These are phyloP conservation scores for Plectosphaerella cucumerina DNA, from an alignment of 2,329 filamentous ascomycete genomes.

Conservation along the genomic window DNA sequence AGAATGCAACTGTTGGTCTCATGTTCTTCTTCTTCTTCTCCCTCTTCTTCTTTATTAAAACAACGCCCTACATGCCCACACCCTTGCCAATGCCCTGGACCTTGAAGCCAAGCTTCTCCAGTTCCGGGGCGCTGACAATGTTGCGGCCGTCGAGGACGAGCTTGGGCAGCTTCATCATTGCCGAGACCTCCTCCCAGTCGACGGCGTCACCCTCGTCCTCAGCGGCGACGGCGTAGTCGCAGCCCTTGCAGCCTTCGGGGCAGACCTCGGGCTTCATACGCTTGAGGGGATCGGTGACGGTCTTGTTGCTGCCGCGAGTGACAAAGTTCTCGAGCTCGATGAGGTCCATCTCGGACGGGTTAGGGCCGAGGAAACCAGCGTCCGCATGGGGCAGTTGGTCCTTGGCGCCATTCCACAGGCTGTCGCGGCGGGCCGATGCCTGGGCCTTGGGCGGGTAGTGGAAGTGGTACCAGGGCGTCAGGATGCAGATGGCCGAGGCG, in stretches of 20 bases:
- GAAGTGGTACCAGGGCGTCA: constrained; percentile 52
- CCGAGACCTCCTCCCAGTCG: constrained; percentile 39
- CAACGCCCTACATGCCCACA: constrained; percentile 37
- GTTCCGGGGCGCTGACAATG: constrained; percentile 11
- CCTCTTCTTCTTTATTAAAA: constrained; percentile 12
- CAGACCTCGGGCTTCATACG: constrained; percentile 33
- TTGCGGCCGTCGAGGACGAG: constrained; percentile 15
- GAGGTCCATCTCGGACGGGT: constrained; percentile 22
- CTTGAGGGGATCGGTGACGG: constrained; percentile 39
- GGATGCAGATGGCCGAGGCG: constrained; percentile 39
- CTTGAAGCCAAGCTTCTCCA: constrained; percentile 30
- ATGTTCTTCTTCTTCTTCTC: not conserved
- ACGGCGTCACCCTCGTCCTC: constrained; percentile 37
- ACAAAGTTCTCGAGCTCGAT: constrained; percentile 18
- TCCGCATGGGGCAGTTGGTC: constrained; percentile 9
- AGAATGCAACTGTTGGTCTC: not conserved
- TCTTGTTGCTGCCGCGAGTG: constrained; percentile 22
- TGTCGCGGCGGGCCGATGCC: constrained; percentile 10
- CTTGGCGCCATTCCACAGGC: constrained; percentile 7
- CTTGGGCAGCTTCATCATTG: constrained; percentile 13
- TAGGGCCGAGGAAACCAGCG: constrained; percentile 10
- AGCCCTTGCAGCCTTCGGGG: constrained; percentile 41
- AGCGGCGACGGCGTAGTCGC: constrained; percentile 27
- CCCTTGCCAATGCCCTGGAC: constrained; percentile 35
- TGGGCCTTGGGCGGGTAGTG: constrained; percentile 22